phyloP scores from a whole-genome alignment of 371 early-diverging fungal genomes.

The Rhizomucor miehei region DNA sequence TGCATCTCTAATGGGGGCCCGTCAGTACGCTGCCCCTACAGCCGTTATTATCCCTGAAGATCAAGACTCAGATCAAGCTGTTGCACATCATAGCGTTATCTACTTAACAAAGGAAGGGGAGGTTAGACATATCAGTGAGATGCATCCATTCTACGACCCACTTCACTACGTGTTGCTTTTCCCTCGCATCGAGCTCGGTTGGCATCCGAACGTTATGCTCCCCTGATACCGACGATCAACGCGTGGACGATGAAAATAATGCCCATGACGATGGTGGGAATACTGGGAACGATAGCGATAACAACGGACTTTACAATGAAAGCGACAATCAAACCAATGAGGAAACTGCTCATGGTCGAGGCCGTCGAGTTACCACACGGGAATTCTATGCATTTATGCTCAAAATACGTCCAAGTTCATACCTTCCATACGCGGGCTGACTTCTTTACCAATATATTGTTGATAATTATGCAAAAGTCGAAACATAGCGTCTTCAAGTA shows the following conservation, averaged over 20 bases:
- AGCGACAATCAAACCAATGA: not conserved
- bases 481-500: not conserved
- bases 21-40: too few species aligned
- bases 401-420: not conserved
- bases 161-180: conserved; percentile 9
- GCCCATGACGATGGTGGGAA: not conserved
- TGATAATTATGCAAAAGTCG: not conserved
- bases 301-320: not conserved
- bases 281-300: not conserved
- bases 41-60: too few species aligned
- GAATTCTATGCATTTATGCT: conserved; percentile 3
- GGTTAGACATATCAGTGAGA: conserved; percentile 1
- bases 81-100: too few species aligned
- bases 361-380: not conserved
- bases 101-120: too few species aligned
- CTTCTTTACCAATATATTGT: not conserved
- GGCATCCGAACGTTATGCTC: not conserved
- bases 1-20: too few species aligned
- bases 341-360: too few species aligned
- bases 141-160: conserved; percentile 10
- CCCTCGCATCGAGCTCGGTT: conserved; percentile 2
- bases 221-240: not conserved
- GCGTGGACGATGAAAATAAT: not conserved
- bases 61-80: too few species aligned
- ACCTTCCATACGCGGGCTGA: not conserved